Base-by-base conservation (phyloP, 2,329 filamentous ascomycete species). In the Zymoseptoria crescenta region DNA sequence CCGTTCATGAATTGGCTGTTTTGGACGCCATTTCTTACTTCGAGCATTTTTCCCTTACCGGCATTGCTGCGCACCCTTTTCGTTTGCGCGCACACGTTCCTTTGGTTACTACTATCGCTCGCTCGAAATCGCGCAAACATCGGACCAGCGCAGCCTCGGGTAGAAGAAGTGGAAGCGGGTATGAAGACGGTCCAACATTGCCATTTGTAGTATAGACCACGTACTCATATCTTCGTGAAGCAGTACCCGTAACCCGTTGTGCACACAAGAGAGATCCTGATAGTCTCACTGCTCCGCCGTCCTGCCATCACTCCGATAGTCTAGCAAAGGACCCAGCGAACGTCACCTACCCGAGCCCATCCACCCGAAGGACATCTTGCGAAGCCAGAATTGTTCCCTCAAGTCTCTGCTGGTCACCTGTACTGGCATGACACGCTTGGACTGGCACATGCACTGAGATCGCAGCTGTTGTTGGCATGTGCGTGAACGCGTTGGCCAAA, bases 381-480 rank as follows among this genome's bases (percentile, higher is more conserved):
- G 24, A 16, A 45, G 35, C 13, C 13, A 8, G n/a, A 45, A 5
- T 13, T 1, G 7, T 45, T 45, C 3, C 35, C 35, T 8, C 19
- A 24, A 27, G 50, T n/a, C 50, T 52, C 50, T 52, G 20, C 50
- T 21, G 50, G 24, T n/a, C 28, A 52, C 27, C 50, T 21, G 28
- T 24, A 13, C 16, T 52, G 58, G 45, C 30, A 59, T 59, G 58
- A 56, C 54, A 45, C 52, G 52, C 27, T 56, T 49, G 54, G 28
- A 21, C 35, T 45, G 35, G 35, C 35, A 45, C 35, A 16, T 16
- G 35, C 35, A 45, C 35, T 45, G 35, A 45, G n/a, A 16, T 45
- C n/a, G 35, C n/a, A n/a, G n/a, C 35, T 30, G 49, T 19, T 24
- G 59, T 49, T 59, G 59, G 59, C 61, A 66, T 64, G 64, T 65